Base-by-base conservation (phyloP, 768 basidiomycete genomes). In the Pleurotus pulmonarius region DNA sequence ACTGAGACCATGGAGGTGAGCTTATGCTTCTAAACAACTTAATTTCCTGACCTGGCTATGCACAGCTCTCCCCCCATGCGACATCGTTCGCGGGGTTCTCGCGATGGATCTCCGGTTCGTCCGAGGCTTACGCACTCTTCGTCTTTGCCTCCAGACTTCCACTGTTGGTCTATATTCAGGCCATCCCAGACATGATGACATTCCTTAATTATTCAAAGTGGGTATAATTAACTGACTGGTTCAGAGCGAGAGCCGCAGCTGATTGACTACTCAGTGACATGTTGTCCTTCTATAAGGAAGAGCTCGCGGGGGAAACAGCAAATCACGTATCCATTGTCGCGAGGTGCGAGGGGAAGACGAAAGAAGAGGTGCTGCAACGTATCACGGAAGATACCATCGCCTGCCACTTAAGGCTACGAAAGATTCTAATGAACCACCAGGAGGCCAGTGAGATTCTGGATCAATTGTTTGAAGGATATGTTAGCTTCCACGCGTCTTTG, bases 201-300 rank as follows among this genome's bases (percentile, higher is more conserved):
- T 41, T 59, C 40, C 55, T 57, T 25, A 59, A 59, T 20, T 45
- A 59, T 39, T 34, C 29, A 11, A 59, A 56, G 58, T 56, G 24
- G 3, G 58, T 46, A 13, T 2, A 6, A 4, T 18, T 5, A 34
- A 39, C 20, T 29, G 6, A 12, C 20, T 20, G 20, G 20, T 20
- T 47, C 20, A 20, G 20, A 20, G 26, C 13, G 13, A 26, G 11
- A 22, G 5, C 20, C 9, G 11, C 9, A 15, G 12, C 26, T 59
- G 18, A 41, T 11, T 6, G 22, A 9, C 11, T 22, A 38, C 46
- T 34, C 37, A 59, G 58, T n/a, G 58, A 59, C 39, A 40, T 59
- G 18, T 24, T 59, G 5, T 59, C 58, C 40, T 59, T 56, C 38
- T 59, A 59, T 38, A 59, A 59, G 29, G 58, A 56, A 37, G 55